Conservation (phyloP, 805 yeast genomes). For the Candida ponderosae region DNA sequence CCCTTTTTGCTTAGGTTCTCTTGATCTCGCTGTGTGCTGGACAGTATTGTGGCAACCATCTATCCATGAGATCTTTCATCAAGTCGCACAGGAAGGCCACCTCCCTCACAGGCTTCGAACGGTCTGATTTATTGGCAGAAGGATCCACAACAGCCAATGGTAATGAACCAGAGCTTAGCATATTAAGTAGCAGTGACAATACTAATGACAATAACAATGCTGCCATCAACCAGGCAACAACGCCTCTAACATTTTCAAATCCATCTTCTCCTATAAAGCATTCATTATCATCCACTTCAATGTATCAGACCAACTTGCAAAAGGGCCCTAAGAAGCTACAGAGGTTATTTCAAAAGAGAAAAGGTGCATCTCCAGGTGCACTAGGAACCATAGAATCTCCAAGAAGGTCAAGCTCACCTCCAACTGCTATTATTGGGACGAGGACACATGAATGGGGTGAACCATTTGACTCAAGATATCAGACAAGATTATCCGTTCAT, state of each 20-base stretch:
- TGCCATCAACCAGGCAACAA: neutral
- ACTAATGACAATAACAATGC: neutral
- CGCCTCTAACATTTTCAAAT: neutral
- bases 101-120: constrained; percentile 17
- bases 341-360: constrained; percentile 16
- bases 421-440: constrained; percentile 37
- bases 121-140: neutral
- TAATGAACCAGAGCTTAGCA: constrained; percentile 1
- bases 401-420: constrained; percentile 4
- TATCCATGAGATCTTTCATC: constrained; percentile 29
- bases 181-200: neutral
- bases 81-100: constrained; percentile 29
- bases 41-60: too few species aligned
- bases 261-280: constrained; percentile 5
- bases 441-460: constrained; percentile 44
- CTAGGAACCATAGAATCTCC: constrained; percentile 6
- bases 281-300: constrained; percentile 4
- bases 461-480: neutral
- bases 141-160: too few species aligned
- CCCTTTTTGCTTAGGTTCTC: too few species aligned
- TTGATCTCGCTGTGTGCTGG: too few species aligned
- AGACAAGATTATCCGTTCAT: neutral
- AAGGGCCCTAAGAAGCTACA: constrained; percentile 9
- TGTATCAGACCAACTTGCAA: constrained; percentile 3
- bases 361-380: constrained; percentile 14